Evolutionary conservation across 78 protist genomes (phyloP).

Genomic region (Creolimax fragrantissima): DNA sequence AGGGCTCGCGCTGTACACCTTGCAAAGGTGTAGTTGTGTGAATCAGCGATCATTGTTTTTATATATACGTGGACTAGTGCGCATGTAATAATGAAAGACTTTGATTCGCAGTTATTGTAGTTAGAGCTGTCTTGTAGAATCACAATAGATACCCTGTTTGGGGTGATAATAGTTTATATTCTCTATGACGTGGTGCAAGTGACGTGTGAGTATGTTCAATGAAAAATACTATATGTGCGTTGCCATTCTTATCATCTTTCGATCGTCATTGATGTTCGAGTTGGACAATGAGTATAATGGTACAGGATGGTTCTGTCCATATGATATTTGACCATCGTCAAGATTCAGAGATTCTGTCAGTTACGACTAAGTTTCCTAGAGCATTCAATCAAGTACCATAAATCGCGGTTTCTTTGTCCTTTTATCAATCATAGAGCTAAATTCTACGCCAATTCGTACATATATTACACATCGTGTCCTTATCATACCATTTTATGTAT

Average conservation of each 20-base stretch:
- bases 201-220: background rate
- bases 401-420: too few species aligned
- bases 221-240: background rate
- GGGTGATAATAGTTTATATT: too few species aligned
- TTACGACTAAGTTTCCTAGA: background rate
- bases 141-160: too few species aligned
- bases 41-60: background rate
- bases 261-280: background rate
- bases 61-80: too few species aligned
- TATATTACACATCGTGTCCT: too few species aligned
- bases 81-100: too few species aligned
- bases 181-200: background rate
- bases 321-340: background rate
- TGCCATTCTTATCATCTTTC: background rate
- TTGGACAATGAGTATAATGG: background rate
- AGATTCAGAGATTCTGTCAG: background rate
- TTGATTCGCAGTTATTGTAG: too few species aligned
- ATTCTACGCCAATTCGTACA: too few species aligned
- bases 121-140: too few species aligned
- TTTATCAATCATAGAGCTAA: too few species aligned
- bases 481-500: too few species aligned
- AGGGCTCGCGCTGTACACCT: background rate
- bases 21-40: background rate
- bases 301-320: background rate
- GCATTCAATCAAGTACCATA: background rate